A percentile compares a stretch with the other conserved stretches of the same genome.
Conservation (phyloP, 306 rosid genomes). For the Casuarina glauca region DNA sequence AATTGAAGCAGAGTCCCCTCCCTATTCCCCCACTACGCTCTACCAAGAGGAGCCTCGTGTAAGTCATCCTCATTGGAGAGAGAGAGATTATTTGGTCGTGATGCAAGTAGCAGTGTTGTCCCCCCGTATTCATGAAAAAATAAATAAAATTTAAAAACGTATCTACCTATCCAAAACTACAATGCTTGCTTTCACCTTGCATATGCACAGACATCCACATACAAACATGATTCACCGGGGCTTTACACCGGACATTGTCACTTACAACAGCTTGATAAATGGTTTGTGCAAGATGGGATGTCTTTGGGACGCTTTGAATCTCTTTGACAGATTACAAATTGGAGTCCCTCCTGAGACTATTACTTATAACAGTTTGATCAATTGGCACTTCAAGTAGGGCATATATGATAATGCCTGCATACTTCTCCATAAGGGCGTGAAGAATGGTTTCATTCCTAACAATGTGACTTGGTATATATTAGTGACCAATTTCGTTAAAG, state of each 20-base stretch:
- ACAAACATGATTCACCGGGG: slow-evolving; percentile 62
- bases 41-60: no score
- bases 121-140: no score
- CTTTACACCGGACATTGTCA: slow-evolving; percentile 72
- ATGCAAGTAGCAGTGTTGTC: no score
- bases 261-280: slow-evolving; percentile 78
- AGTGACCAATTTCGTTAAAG: slow-evolving; percentile 48
- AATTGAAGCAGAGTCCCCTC: no score
- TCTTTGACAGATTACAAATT: slow-evolving; percentile 63
- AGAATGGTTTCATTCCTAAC: slow-evolving; percentile 72
- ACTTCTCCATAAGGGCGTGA: slow-evolving; percentile 63
- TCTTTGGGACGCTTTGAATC: slow-evolving; percentile 62
- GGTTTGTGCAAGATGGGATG: slow-evolving; percentile 77
- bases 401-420: slow-evolving; percentile 59
- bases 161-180: no score
- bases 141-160: no score
- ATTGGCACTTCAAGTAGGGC: slow-evolving; percentile 66
- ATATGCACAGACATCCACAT: no score
- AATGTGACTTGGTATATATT: slow-evolving; percentile 73
- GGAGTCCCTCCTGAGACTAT: slow-evolving; percentile 71
- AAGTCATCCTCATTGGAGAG: no score
- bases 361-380: slow-evolving; percentile 77
- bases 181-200: no score
- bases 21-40: no score
- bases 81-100: no score